Evolutionary conservation across 305 asterid species (phyloP), one percentile per base, ranked within the genome.

Genomic region (Solanum hybrid): DNA sequence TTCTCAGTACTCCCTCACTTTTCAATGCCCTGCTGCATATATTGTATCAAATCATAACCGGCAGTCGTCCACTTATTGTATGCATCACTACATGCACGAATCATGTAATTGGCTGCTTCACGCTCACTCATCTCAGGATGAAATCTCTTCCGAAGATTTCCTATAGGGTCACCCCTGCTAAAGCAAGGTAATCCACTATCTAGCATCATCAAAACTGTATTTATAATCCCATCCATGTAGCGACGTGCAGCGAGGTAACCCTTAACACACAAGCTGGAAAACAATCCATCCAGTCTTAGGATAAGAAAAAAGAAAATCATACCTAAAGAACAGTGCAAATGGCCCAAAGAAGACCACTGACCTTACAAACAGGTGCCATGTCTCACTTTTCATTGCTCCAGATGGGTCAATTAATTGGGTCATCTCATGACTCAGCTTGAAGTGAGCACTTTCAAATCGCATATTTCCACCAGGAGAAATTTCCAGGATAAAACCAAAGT

Each of bases 101-200:
- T 95, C 99, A 97, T 97, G 89, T 92, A 97, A 92, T 95, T 96
- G 72, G 99, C 99, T 4, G 99, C 99, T 92, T 97, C 99, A 6
- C 99, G 98, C 65, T 97, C 99, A 22, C 94, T 97, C 99, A 97
- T 96, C 90, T 97, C 99, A 7, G 99, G 99, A 88, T 94, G 99
- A 91, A 96, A 96, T 90, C 99, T 96, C 94, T 97, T 97, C 29
- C 99, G 95, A 70, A 97, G 99, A 88, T 97, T 97, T 80, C 99
- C 99, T 37, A 97, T 96, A n/a, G 99, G 99, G 75, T 97, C 99
- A 3, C 99, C 99, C 90, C 99, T 91, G 94, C 99, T 95, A 92
- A 97, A 97, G 95, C 99, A 97, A 36, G 99, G 99, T 93, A 97
- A 92, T 86, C 99, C 99, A 7, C 99, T 97, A 84, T 97, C 99